Conservation (phyloP, 192 early-diverging fungal species). For the Backusella westeae region DNA sequence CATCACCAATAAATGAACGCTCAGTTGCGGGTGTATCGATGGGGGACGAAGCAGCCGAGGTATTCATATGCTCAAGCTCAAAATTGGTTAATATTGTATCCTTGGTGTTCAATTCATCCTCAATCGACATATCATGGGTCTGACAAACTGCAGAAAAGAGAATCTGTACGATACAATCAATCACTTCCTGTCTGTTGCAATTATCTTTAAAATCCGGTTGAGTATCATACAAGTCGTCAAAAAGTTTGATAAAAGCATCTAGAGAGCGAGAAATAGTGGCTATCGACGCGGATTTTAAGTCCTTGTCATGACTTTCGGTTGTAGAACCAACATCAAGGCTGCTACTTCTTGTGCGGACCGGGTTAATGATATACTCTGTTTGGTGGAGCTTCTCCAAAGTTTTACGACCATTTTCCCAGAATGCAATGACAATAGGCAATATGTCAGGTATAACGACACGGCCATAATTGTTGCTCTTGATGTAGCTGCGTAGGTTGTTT, state of each 20-base stretch:
- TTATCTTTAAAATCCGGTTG: slow-evolving; percentile 47
- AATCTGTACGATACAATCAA: slow-evolving; percentile 51
- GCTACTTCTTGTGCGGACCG: background rate
- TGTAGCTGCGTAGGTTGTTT: slow-evolving; percentile 42
- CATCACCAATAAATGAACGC: background rate
- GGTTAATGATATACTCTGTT: background rate
- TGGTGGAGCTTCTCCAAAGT: background rate
- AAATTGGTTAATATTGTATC: slow-evolving; percentile 26
- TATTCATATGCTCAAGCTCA: slow-evolving; percentile 12
- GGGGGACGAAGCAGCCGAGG: slow-evolving; percentile 2
- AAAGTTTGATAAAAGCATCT: slow-evolving; percentile 14
- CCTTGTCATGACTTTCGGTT: background rate
- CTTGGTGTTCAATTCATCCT: slow-evolving; percentile 46
- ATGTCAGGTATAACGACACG: slow-evolving; percentile 43
- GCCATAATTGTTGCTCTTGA: slow-evolving; percentile 31
- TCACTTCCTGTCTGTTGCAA: slow-evolving; percentile 44
- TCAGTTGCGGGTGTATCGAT: background rate
- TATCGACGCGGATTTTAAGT: background rate
- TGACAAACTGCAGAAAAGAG: slow-evolving; percentile 54
- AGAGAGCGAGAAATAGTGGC: background rate
- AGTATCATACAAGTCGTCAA: slow-evolving; percentile 14
- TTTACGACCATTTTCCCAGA: slow-evolving; percentile 29
- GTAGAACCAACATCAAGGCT: background rate
- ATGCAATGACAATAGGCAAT: slow-evolving; percentile 42
- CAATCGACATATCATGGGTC: slow-evolving; percentile 37